Evolutionary conservation across 345 rosid species (phyloP), one percentile per base, ranked within the genome.

Genomic region (Boechera stricta): DNA sequence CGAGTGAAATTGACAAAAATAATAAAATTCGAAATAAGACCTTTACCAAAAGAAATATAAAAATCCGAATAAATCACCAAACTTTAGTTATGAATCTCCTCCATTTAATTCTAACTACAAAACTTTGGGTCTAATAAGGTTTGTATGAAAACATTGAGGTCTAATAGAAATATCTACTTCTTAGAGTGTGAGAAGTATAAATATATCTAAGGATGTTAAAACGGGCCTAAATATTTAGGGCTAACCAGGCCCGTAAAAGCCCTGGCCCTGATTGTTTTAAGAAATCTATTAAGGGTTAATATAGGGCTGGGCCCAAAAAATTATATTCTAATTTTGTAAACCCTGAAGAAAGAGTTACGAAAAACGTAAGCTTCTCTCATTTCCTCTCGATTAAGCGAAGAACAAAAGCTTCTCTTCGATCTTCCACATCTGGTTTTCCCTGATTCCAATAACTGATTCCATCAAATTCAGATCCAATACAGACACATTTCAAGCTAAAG

Each of bases 361-460:
- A 21, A 21, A 21, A 21, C 21, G 21, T 21, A 21, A 21, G 21
- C 24, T 21, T 21, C 24, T 21, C 24, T 21, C 24, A 21, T 21
- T 21, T 21, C 24, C 24, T 21, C 24, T 21, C 24, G 24, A 21
- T 21, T 21, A 21, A 21, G 24, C 24, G 24, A 21, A 21, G 24
- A 21, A 21, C 24, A 21, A 21, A 21, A 21, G 24, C 24, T 21
- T 21, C 24, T 21, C 24, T 21, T 21, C 24, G 24, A 21, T 21
- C 24, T 21, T 21, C 24, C 24, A 21, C 24, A 21, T 21, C 24
- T 21, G 24, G 24, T 21, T 84, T 92, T 92, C 70, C 99, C 99
- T 85, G 24, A 21, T 21, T 96, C 98, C 71, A 90, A 55, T 83
- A 92, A 91, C 87, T 92, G 0, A 4, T 33, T 0, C 13, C 0